phyloP scores from a whole-genome alignment of 371 early-diverging fungal genomes.

The Conidiobolus incongruus region DNA sequence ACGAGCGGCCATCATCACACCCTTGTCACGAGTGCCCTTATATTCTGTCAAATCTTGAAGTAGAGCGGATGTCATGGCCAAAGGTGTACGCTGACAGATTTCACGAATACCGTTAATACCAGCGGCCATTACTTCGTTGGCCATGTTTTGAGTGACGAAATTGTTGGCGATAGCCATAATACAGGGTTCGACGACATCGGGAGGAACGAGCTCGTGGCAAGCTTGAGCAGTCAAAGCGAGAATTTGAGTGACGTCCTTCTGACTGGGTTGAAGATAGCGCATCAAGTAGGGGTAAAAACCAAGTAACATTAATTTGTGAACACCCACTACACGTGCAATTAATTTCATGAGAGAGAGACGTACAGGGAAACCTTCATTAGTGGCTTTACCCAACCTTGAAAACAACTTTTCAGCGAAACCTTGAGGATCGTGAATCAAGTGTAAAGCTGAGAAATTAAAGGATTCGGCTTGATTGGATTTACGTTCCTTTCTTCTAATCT shows the following conservation, averaged over 20 bases:
- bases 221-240: conserved; percentile 78
- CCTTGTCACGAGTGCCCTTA: conserved; percentile 79
- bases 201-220: conserved; percentile 76
- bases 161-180: conserved; percentile 78
- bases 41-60: conserved; percentile 74
- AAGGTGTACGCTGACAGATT: conserved; percentile 67
- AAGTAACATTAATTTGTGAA: conserved; percentile 74
- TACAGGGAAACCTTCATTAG: conserved; percentile 63
- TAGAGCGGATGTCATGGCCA: conserved; percentile 70
- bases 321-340: conserved; percentile 77
- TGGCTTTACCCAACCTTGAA: conserved; percentile 30
- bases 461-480: conserved; percentile 38
- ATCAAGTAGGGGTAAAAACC: conserved; percentile 71
- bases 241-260: conserved; percentile 80
- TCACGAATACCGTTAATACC: conserved; percentile 85
- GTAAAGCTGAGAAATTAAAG: conserved; percentile 82
- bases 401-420: conserved; percentile 83
- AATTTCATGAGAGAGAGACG: conserved; percentile 77
- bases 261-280: conserved; percentile 81
- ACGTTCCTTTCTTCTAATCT: conserved; percentile 38
- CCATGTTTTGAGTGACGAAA: conserved; percentile 76
- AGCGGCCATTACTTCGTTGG: conserved; percentile 84
- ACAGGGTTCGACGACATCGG: conserved; percentile 66
- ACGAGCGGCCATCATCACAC: conserved; percentile 76
- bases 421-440: conserved; percentile 87